Evolutionary conservation across 31 red algal species (phyloP).

Genomic region (Odonthalia washingtoniensis): DNA sequence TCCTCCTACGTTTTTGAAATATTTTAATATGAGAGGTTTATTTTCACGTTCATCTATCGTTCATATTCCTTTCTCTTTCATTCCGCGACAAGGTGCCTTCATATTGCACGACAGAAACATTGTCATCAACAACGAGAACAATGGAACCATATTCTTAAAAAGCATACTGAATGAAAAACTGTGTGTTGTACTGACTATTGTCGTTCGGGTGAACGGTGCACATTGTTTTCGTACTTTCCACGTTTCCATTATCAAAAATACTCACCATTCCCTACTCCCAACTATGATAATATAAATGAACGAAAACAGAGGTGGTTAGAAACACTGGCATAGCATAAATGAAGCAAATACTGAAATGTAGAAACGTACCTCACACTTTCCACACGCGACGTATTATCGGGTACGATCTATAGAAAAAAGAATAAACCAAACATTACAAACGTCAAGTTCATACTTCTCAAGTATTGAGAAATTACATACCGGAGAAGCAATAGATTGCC

Average conservation of each 20-base stretch:
- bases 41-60: no score
- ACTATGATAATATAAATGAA: conserved; percentile 11
- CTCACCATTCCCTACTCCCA: conserved; percentile 62
- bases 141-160: conserved; percentile 60
- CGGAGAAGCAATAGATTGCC: conserved; percentile 69
- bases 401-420: conserved; percentile 66
- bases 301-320: neutral
- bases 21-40: no score
- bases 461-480: conserved; percentile 65
- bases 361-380: conserved; percentile 64
- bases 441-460: conserved; percentile 62
- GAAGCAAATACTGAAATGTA: neutral
- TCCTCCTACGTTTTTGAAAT: no score
- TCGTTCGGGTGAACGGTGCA: conserved; percentile 55
- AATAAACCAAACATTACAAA: conserved; percentile 73
- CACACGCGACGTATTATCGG: conserved; percentile 66
- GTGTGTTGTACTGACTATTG: conserved; percentile 49
- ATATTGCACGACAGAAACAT: conserved; percentile 67
- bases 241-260: conserved; percentile 55
- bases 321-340: neutral
- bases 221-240: conserved; percentile 50
- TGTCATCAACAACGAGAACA: conserved; percentile 71
- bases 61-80: neutral
- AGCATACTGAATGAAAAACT: conserved; percentile 70
- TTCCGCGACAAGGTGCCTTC: conserved; percentile 31